These are phyloP conservation scores for grape (Vitis vinifera) DNA, from an alignment of 164 flowering plant genomes.

Conservation along the genomic window ASM3070453v1 NC_081818.1:30113501-30114000, in stretches of 20 bases:
- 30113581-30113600: conserved; percentile 87
- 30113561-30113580: conserved; percentile 95
- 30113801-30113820: too few species aligned
- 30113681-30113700: conserved; percentile 15
- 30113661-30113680: conserved; percentile 53
- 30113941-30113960: too few species aligned
- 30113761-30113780: too few species aligned
- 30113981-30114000: too few species aligned
- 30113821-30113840: too few species aligned
- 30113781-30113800: too few species aligned
- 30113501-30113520: conserved; percentile 26
- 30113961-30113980: too few species aligned
- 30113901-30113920: too few species aligned
- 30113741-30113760: not conserved
- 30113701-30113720: not conserved
- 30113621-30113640: conserved; percentile 91
- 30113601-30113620: conserved; percentile 86
- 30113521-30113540: conserved; percentile 48
- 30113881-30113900: too few species aligned
- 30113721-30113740: not conserved
- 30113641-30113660: conserved; percentile 81
- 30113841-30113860: too few species aligned
- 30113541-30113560: conserved; percentile 78
- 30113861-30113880: too few species aligned
- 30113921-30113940: too few species aligned